These are phyloP conservation scores for Colletotrichum spaethianum DNA, from an alignment of 2,329 filamentous ascomycete species.

Conservation along the genomic window DNA sequence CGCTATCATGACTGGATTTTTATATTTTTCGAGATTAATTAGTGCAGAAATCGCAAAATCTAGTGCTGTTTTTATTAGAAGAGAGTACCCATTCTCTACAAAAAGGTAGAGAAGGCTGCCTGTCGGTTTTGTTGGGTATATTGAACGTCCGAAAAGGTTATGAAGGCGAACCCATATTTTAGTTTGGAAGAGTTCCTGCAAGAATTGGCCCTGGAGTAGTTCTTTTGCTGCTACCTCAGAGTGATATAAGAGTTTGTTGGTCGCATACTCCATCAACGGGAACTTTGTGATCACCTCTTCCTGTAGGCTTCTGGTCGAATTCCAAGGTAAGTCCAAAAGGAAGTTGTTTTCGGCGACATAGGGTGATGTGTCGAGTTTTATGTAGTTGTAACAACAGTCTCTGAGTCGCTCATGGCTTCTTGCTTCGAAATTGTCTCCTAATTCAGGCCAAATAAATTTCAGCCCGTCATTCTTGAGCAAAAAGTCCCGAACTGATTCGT, in stretches of 20 bases:
- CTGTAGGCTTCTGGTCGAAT: neutral
- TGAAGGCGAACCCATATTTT: too few relatives aligned
- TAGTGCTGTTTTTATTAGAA: too few relatives aligned
- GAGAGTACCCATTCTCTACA: too few relatives aligned
- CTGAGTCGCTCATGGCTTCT: neutral
- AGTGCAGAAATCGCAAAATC: too few relatives aligned
- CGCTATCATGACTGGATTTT: too few relatives aligned
- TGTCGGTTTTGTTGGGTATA: too few relatives aligned
- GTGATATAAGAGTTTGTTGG: neutral
- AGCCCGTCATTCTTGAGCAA: neutral
- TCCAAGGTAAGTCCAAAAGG: neutral
- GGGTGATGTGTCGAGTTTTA: neutral
- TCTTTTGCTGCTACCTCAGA: neutral
- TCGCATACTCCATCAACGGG: neutral
- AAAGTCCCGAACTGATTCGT: neutral
- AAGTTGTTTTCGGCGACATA: neutral
- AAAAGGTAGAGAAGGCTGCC: too few relatives aligned
- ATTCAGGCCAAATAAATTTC: neutral
- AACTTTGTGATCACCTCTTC: neutral
- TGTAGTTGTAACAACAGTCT: neutral
- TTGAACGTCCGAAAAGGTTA: too few relatives aligned
- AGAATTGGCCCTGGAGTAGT: neutral
- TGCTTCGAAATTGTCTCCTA: neutral
- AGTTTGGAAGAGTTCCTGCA: too few relatives aligned
- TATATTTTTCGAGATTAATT: too few relatives aligned